Conservation (phyloP, 768 basidiomycete species). For the Clavaria fumosa region DNA sequence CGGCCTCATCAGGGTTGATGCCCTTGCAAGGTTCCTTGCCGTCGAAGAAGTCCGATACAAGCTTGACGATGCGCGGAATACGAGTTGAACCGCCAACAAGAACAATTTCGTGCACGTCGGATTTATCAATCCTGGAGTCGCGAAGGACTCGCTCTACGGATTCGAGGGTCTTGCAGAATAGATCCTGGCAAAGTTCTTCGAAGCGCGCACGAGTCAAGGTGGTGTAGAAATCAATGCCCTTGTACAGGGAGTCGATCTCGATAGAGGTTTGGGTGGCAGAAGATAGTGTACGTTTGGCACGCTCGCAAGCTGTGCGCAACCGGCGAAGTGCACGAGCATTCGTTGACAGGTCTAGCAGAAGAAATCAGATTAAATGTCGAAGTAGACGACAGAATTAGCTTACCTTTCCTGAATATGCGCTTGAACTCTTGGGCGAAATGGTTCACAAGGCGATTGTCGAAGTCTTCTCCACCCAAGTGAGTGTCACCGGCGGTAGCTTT, state of each 20-base stretch:
- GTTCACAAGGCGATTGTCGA: conserved; percentile 35
- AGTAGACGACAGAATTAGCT: conserved; percentile 2
- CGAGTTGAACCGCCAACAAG: conserved; percentile 98
- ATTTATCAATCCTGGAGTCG: conserved; percentile 95
- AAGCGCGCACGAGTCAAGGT: conserved; percentile 95
- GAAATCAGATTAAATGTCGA: conserved; percentile 7
- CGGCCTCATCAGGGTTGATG: conserved; percentile 99
- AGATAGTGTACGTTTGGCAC: conserved; percentile 93
- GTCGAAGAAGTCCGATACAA: conserved; percentile 97
- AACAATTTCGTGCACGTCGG: conserved; percentile 95
- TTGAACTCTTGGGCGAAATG: conserved; percentile 95
- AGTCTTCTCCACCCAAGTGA: neutral
- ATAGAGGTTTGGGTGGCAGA: conserved; percentile 91
- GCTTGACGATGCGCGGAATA: conserved; percentile 96
- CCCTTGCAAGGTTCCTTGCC: conserved; percentile 97
- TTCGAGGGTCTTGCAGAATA: conserved; percentile 84
- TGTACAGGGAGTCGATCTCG: conserved; percentile 93
- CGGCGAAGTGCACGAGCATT: conserved; percentile 93
- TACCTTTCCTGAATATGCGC: conserved; percentile 53
- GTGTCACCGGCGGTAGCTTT: conserved; percentile 93
- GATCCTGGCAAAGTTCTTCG: conserved; percentile 86
- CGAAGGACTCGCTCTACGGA: conserved; percentile 95
- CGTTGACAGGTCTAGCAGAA: conserved; percentile 51
- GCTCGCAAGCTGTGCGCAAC: conserved; percentile 93
- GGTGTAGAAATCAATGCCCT: conserved; percentile 97